These are phyloP conservation scores for Cytospora piceae DNA, from an alignment of 2,329 filamentous ascomycete species.

Conservation along the genomic window DNA sequence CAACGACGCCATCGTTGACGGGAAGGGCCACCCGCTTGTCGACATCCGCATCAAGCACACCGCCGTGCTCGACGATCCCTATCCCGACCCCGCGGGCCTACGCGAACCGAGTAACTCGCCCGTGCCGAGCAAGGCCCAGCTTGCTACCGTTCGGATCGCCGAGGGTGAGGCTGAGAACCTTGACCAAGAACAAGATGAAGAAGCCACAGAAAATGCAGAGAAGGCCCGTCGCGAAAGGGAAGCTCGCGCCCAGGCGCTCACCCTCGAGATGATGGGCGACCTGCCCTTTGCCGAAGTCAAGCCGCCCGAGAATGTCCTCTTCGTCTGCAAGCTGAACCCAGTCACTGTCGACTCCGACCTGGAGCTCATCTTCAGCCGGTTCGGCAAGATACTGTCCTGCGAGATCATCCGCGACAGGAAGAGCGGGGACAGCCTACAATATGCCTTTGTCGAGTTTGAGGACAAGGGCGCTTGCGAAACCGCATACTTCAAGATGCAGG, in stretches of 20 bases:
- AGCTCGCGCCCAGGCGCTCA: constrained; percentile 90
- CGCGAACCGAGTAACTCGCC: constrained; percentile 80
- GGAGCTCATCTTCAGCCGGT: constrained; percentile 94
- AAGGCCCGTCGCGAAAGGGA: constrained; percentile 83
- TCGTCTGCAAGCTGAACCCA: constrained; percentile 97
- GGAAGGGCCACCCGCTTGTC: constrained; percentile 83
- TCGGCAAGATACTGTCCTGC: constrained; percentile 92
- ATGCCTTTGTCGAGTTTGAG: constrained; percentile 96
- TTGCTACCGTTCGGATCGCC: constrained; percentile 88
- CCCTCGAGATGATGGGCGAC: constrained; percentile 96
- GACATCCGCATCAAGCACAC: constrained; percentile 96
- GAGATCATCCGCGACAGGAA: constrained; percentile 94
- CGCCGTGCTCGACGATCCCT: constrained; percentile 89
- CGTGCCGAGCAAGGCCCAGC: constrained; percentile 78
- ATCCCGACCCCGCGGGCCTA: constrained; percentile 77
- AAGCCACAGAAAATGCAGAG: constrained; percentile 71
- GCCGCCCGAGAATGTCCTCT: constrained; percentile 94
- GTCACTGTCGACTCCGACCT: constrained; percentile 94
- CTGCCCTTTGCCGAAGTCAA: constrained; percentile 96
- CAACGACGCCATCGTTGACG: constrained; percentile 85
- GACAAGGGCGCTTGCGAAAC: constrained; percentile 91
- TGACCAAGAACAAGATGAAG: constrained; percentile 70
- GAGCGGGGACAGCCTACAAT: constrained; percentile 93
- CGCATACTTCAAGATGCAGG: constrained; percentile 99
- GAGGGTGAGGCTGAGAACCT: constrained; percentile 80